Base-by-base conservation (phyloP, 2,329 filamentous ascomycete species). In the Monosporascus ibericus region DNA sequence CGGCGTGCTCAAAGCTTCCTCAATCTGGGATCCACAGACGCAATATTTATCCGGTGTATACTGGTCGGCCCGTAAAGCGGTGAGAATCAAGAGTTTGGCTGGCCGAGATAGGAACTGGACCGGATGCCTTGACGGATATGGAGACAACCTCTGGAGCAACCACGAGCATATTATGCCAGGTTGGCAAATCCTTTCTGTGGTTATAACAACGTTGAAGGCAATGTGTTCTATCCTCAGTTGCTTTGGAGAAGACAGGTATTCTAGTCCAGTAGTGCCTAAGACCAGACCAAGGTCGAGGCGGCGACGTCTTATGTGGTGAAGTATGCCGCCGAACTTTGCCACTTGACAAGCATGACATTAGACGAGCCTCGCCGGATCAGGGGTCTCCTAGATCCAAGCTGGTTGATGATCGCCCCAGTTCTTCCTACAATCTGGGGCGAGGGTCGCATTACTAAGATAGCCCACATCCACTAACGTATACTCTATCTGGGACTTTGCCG, bases 291-390 rank as follows among this genome's bases (percentile, higher is more conserved):
- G 50, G 42, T 55, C 54, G 59, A 59, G 55, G 53, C 44, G 56
- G 54, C 55, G 48, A 51, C 44, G 53, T 49, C 59, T 60, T 62
- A 60, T 60, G 57, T 55, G 56, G 48, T 56, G 52, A 56, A 50
- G 49, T 49, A 48, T 49, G 49, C 48, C 36, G 51, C 48, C 47
- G 34, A 48, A 56, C 52, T 59, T 62, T 49, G 60, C 60, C 60
- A 62, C 60, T 42, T 46, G 42, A 46, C 42, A 24, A 27, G 42
- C 42, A 24, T 46, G 40, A 52, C 51, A 52, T 49, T 49, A 56
- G 52, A 58, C 52, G 55, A 54, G 53, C 50, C 52, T 56, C 55
- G 52, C 52, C 52, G 54, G 56, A 58, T 54, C 53, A 58, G 57
- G 58, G 49, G 52, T 48, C 54, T 55, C 55, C 58, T 39, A 53